Evolutionary conservation across 768 basidiomycete genomes (phyloP).

Genomic region (Pisolithus tinctorius): DNA sequence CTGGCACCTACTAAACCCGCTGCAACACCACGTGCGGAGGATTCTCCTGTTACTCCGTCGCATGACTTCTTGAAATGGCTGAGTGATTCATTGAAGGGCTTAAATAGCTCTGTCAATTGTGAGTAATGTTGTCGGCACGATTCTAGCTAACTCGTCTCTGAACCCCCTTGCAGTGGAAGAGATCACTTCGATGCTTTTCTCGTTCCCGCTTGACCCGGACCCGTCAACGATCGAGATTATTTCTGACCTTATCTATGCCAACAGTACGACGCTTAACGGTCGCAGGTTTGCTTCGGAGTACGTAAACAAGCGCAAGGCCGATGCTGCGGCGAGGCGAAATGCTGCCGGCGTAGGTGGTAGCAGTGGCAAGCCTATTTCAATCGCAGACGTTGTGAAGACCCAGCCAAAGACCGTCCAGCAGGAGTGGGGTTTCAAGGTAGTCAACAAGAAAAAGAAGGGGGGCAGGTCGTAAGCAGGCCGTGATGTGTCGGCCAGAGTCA

Average conservation of each 20-base stretch:
- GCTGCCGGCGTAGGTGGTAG: conserved; percentile 27
- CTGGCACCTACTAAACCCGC: conserved; percentile 25
- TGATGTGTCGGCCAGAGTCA: no score
- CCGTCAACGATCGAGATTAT: conserved; percentile 84
- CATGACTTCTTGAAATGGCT: conserved; percentile 93
- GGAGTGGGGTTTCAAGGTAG: conserved; percentile 90
- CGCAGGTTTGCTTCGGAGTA: conserved; percentile 93
- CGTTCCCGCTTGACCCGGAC: conserved; percentile 89
- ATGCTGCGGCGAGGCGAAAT: conserved; percentile 54
- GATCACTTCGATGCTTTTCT: conserved; percentile 90
- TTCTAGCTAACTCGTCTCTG: not conserved
- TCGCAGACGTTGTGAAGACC: conserved; percentile 87
- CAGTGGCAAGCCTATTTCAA: conserved; percentile 53
- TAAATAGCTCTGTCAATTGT: conserved; percentile 53
- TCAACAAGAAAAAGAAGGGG: conserved; percentile 93
- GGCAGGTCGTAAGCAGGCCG: conserved; percentile 38
- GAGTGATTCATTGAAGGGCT: conserved; percentile 72
- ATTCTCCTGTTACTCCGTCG: conserved; percentile 62
- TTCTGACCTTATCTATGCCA: conserved; percentile 90
- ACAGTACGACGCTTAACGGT: conserved; percentile 92
- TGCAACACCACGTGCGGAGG: conserved; percentile 46
- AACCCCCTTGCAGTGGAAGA: conserved; percentile 67
- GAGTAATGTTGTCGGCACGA: conserved; percentile 15
- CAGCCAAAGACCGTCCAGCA: conserved; percentile 69
- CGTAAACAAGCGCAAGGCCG: conserved; percentile 77